Evolutionary conservation across 2,329 filamentous ascomycete species (phyloP), one percentile per base, ranked within the genome.

Genomic region (Fusarium sp.): DNA sequence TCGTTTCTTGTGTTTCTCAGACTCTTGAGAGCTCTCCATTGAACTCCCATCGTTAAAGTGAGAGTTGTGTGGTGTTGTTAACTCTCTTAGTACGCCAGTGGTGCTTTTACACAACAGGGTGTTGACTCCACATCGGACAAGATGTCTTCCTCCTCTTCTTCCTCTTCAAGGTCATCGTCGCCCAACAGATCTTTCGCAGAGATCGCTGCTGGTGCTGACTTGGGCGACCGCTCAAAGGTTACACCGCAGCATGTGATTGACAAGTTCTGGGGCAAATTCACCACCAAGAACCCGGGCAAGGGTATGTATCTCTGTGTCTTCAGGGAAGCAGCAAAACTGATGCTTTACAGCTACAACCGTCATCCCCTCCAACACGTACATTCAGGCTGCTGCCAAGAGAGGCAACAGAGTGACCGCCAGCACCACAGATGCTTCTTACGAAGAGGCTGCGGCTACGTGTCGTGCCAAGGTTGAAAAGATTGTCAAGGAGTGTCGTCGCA

Each of bases 241-340:
- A 83, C 90, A 9, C 92, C 93, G 0, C 93, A 95, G 80, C 87
- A 90, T 67, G 87, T 86, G 29, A 89, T 95, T 66, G 89, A 94
- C 74, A 89, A 92, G 69, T 95, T 95, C 79, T 95, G 93, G 93
- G 83, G 86, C 62, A 91, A 90, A 66, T 94, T 95, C 76, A 92
- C 88, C 16, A 91, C 91, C 61, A 93, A 92, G 78, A 88, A 88
- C 29, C 93, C 93, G 0, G 93, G 93, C 18, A 94, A 94, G 84
- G 91, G 89, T 88, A 77, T 42, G 78, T 29, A 14, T 6, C 20
- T 20, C 4, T 20, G 18, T n/a, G 38, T 42, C 7, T 13, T 18
- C 16, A 18, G 14, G 18, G 8, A 27, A 0, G 9, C 13, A 29
- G 27, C 4, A 4, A 13, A 13, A 25, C 59, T 72, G 6, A 71